phyloP scores from a whole-genome alignment of 805 yeast genomes.

The Wickerhamomyces hampshirensis region DNA sequence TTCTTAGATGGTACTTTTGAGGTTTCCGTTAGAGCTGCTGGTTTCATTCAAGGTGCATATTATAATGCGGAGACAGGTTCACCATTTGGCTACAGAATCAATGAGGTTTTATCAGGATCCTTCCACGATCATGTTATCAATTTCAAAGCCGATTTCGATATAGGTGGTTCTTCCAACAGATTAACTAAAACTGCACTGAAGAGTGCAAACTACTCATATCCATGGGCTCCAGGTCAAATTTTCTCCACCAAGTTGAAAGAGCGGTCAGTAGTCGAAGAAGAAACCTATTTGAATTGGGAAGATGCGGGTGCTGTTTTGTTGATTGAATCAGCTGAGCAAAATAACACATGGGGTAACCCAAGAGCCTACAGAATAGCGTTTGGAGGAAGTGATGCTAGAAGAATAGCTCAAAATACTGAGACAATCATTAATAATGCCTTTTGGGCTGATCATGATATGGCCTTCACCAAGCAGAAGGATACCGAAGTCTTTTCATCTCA shows the following conservation, averaged over 20 bases:
- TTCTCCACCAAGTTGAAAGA: conserved; percentile 16
- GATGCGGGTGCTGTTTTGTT: conserved; percentile 22
- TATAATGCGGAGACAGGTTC: conserved; percentile 18
- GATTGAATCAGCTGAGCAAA: conserved; percentile 23
- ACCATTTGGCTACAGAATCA: conserved; percentile 21
- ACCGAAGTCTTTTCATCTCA: conserved; percentile 22
- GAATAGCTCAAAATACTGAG: conserved; percentile 15
- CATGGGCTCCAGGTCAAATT: conserved; percentile 24
- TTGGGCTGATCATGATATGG: conserved; percentile 22
- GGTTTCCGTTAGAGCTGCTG: conserved; percentile 26
- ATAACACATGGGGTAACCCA: conserved; percentile 26
- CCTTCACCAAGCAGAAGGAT: conserved; percentile 23
- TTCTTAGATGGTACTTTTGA: conserved; percentile 26
- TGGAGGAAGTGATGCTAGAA: conserved; percentile 18
- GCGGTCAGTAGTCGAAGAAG: conserved; percentile 15
- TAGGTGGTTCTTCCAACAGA: conserved; percentile 24
- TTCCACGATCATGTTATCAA: conserved; percentile 27
- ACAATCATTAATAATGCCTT: conserved; percentile 19
- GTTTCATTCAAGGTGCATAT: conserved; percentile 27
- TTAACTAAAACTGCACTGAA: conserved; percentile 14
- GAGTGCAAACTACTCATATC: conserved; percentile 17
- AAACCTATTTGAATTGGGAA: conserved; percentile 19
- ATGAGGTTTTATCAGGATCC: conserved; percentile 24
- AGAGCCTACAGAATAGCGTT: conserved; percentile 25
- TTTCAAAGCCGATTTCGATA: conserved; percentile 26